Base-by-base conservation (phyloP, 352 stramenopile genomes). In the Phytophthora capsici region DNA sequence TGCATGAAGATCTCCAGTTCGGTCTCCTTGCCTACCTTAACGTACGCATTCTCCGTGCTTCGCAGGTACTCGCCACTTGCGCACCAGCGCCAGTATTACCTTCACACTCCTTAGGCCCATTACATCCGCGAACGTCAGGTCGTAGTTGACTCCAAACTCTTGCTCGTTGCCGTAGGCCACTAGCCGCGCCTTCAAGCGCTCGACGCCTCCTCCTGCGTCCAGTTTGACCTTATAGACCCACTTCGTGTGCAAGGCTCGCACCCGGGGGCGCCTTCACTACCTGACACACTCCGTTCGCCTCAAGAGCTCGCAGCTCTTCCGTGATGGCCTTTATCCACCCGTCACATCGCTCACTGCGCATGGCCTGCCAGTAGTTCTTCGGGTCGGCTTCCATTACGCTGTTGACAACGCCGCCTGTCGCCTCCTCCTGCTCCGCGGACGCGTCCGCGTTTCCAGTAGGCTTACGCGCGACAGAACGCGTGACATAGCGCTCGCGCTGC, bases 21-120 rank as follows among this genome's bases (percentile, higher is more conserved):
- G 1, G 45, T 19, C 22, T 79, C 67, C 14, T 62, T 60, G 0
- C 50, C 43, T 1, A 59, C 70, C 38, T 75, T 71, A 1, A 75
- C 46, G 25, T 82, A 79, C 4, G 67, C 74, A 20, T 75, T 71
- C 74, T 4, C 69, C 60, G 22, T 78, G 70, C 6, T 46, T 57
- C 0, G 65, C 63, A 2, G 49, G 66, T 0, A 77, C 67, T 5
- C 5, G 0, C 36, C 44, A 77, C 6, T 64, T 9, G 5, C 10
- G n/a, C 6, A 17, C 40, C 19, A 26, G 12, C 6, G 17, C 40
- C 4, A 7, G 22, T 5, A 47, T 47, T 1, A 8, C n/a, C 19
- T 47, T 47, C 0, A 28, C 40, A 10, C 17, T 47, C 0, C n/a
- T 6, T 17, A 78, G 4, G 37, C 67, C 5, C 56, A 17, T 16